These are phyloP conservation scores for Daldinia caldariorum DNA, from an alignment of 495 filamentous ascomycete species.

Conservation along the genomic window DNA sequence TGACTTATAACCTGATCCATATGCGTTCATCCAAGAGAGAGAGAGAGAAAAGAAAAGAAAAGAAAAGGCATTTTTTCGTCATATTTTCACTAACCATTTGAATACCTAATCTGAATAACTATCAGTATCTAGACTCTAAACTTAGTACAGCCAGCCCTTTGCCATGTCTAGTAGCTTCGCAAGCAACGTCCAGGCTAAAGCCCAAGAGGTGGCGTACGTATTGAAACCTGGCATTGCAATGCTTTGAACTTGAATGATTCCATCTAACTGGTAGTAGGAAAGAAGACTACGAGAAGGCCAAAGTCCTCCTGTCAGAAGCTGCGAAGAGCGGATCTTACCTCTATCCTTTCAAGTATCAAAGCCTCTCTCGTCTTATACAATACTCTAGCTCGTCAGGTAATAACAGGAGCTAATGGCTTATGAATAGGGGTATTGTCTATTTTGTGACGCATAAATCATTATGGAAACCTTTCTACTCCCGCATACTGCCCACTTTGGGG, in stretches of 20 bases:
- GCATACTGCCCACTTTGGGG: constrained; percentile 72
- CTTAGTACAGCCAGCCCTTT: not conserved
- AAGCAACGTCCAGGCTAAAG: constrained; percentile 52
- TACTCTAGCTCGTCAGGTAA: not conserved
- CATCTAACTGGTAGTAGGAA: constrained; percentile 49
- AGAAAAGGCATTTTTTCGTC: no score
- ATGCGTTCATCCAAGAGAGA: no score
- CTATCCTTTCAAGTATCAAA: constrained; percentile 77
- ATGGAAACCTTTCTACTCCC: constrained; percentile 74
- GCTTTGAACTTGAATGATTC: not conserved
- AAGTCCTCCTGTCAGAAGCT: constrained; percentile 66
- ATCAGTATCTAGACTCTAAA: not conserved
- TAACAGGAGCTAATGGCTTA: constrained; percentile 20
- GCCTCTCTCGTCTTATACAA: not conserved
- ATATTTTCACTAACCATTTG: no score
- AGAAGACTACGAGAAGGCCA: constrained; percentile 67
- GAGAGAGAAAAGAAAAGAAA: no score
- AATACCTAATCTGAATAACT: no score
- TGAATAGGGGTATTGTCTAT: constrained; percentile 75
- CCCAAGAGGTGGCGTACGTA: constrained; percentile 63
- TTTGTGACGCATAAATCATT: constrained; percentile 72
- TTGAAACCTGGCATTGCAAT: not conserved
- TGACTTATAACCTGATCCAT: not conserved
- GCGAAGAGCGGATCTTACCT: constrained; percentile 79
- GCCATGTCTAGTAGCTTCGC: constrained; percentile 44